Evolutionary conservation across 352 stramenopile genomes (phyloP), one percentile per base, ranked within the genome.

Genomic region (Pythium insidiosum): DNA sequence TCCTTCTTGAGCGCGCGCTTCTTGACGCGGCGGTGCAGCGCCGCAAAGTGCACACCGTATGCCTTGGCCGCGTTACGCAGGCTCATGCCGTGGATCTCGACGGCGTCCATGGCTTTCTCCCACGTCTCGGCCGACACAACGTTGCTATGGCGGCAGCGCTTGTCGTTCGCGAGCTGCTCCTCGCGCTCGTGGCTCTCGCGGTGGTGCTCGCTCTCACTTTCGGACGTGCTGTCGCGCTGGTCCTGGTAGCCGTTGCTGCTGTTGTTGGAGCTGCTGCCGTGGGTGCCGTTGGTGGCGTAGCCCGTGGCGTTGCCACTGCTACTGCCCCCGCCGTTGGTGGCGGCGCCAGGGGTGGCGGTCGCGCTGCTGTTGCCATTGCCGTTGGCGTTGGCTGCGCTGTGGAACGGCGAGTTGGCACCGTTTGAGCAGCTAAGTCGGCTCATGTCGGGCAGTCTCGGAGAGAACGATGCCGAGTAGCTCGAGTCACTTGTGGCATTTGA

Each of bases 1-100:
- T 69, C 40, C 33, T 70, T 78, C 39, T 73, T 56, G 19, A 61
- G 55, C 37, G 68, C 61, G 2, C 74, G 67, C 48, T 84, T 88
- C 57, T 88, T 88, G 13, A 84, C 49, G 4, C 69, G 65, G 21
- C 74, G 71, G 41, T 84, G 63, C 13, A 88, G 61, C n/a, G 74
- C 71, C 1, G 72, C 72, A 38, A 84, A 84, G 50, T 84, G 71
- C 23, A 84, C 69, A 9, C 67, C 69, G 40, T 82, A 68, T 4
- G 58, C 62, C 33, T 79, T 83, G 20, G 74, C 74, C 2, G 74
- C 69, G 20, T 64, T 71, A 24, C 74, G 68, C 12, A 87, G 59
- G 45, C 74, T 87, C 74, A 84, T 83, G 15, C 71, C 71, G 37
- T 83, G 60, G 25, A 77, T 73, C 25, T 72, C 67, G 12, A 87